These are phyloP conservation scores for Monilinia laxa DNA, from an alignment of 2,329 filamentous ascomycete genomes.

Conservation along the genomic window DNA sequence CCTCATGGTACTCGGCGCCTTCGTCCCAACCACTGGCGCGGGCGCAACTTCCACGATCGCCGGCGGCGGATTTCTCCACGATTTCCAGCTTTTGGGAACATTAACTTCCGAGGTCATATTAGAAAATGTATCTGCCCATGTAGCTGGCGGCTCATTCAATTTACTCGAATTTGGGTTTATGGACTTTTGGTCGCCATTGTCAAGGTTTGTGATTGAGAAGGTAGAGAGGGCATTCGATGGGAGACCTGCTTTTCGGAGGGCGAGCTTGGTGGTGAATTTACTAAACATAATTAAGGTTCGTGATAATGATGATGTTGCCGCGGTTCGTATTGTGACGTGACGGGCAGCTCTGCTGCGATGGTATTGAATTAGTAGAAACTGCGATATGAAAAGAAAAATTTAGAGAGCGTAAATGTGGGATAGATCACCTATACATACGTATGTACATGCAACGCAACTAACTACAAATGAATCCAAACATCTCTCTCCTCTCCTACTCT, in stretches of 20 bases:
- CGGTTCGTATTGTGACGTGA: background rate
- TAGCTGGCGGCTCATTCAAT: slow-evolving; percentile 18
- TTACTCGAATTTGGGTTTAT: slow-evolving; percentile 28
- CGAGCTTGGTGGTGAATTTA: slow-evolving; percentile 39
- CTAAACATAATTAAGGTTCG: slow-evolving; percentile 33
- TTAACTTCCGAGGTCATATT: slow-evolving; percentile 28
- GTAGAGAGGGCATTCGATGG: slow-evolving; percentile 33
- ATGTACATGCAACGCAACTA: background rate
- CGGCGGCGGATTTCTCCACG: slow-evolving; percentile 37
- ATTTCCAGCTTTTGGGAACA: slow-evolving; percentile 36
- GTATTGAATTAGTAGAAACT: background rate
- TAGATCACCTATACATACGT: background rate
- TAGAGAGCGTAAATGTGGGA: background rate
- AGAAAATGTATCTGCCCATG: slow-evolving; percentile 37
- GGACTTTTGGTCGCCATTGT: slow-evolving; percentile 22
- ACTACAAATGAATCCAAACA: background rate
- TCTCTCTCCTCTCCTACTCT: slow-evolving; percentile 7
- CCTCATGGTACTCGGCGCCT: slow-evolving; percentile 32
- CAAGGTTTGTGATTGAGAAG: slow-evolving; percentile 21
- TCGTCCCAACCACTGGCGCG: slow-evolving; percentile 32
- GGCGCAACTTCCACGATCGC: slow-evolving; percentile 34
- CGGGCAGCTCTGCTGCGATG: background rate
- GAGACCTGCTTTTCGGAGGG: slow-evolving; percentile 39
- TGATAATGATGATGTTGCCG: background rate
- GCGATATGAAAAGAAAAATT: background rate